phyloP scores from a whole-genome alignment of 495 filamentous ascomycete species.

The Hypomontagnella monticulosa region DNA sequence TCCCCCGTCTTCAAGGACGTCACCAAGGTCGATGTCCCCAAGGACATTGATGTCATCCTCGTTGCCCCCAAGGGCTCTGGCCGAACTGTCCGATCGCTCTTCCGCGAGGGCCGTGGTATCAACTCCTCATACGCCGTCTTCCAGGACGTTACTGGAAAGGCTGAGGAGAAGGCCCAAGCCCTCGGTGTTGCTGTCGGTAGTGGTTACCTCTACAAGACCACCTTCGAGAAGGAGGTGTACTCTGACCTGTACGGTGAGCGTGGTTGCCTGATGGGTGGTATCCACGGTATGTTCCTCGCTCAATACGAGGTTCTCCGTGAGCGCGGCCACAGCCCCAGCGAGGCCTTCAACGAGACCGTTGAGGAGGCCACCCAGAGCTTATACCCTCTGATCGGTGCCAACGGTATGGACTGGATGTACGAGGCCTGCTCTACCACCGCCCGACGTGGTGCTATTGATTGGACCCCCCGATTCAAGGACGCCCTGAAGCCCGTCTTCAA shows the following conservation, averaged over 20 bases:
- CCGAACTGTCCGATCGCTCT: constrained; percentile 96
- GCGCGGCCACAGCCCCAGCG: constrained; percentile 93
- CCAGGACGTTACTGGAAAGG: constrained; percentile 98
- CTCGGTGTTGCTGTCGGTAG: constrained; percentile 95
- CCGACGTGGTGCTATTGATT: constrained; percentile 98
- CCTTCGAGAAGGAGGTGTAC: constrained; percentile 99
- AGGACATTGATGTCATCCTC: constrained; percentile 97
- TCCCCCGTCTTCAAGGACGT: constrained; percentile 99
- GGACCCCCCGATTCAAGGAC: constrained; percentile 93
- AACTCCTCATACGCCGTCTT: constrained; percentile 98
- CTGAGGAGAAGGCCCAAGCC: constrained; percentile 97
- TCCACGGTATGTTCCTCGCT: constrained; percentile 99
- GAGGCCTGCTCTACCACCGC: constrained; percentile 98
- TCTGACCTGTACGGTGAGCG: constrained; percentile 99
- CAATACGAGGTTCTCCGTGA: constrained; percentile 99
- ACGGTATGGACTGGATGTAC: constrained; percentile 99
- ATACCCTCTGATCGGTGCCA: constrained; percentile 93
- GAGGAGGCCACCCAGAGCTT: constrained; percentile 98
- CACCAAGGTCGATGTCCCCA: constrained; percentile 97
- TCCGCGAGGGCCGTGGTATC: constrained; percentile 98
- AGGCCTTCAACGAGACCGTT: constrained; percentile 99
- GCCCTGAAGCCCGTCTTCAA: constrained; percentile 98
- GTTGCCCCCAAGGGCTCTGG: constrained; percentile 98
- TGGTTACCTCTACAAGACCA: constrained; percentile 99
- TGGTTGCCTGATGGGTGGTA: constrained; percentile 99